Percentiles rank a stretch among this genome's conserved stretches.
phyloP scores from a whole-genome alignment of 768 basidiomycete genomes.

The Lanmaoa rubissima region DNA sequence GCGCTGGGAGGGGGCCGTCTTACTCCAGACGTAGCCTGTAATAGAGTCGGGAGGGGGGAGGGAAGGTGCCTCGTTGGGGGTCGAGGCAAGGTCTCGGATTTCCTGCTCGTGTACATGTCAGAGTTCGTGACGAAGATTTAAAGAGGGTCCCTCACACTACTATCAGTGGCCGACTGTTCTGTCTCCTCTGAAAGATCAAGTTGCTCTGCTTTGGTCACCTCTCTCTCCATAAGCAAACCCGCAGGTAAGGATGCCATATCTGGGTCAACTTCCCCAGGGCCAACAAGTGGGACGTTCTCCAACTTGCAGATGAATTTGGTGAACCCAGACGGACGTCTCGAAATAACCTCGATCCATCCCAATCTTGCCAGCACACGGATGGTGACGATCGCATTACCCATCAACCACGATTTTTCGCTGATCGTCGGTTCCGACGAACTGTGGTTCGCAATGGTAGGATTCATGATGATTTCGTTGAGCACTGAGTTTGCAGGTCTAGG shows the following conservation, averaged over 20 bases:
- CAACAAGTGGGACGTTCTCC: conserved; percentile 87
- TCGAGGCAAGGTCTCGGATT: conserved; percentile 14
- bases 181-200: conserved; percentile 26
- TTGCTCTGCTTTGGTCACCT: conserved; percentile 35
- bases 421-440: conserved; percentile 40
- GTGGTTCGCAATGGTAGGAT: conserved; percentile 37
- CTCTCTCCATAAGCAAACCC: conserved; percentile 68
- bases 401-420: conserved; percentile 77
- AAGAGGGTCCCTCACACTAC: conserved; percentile 10
- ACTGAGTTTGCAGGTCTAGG: conserved; percentile 82
- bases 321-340: conserved; percentile 85
- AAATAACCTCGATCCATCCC: conserved; percentile 88
- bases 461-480: conserved; percentile 77
- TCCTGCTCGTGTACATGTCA: conserved; percentile 21
- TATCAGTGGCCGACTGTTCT: background rate
- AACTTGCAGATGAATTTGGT: conserved; percentile 80
- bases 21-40: conserved; percentile 87
- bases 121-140: background rate
- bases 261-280: conserved; percentile 80
- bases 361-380: conserved; percentile 66
- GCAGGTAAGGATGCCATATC: conserved; percentile 73
- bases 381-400: conserved; percentile 83
- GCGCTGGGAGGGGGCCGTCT: conserved; percentile 81
- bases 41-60: conserved; percentile 62
- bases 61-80: conserved; percentile 7